A percentile compares a stretch with the other conserved stretches of the same genome.
These are phyloP conservation scores for Rossbeevera mucosa DNA, from an alignment of 768 basidiomycete species.

Conservation along the genomic window DNA sequence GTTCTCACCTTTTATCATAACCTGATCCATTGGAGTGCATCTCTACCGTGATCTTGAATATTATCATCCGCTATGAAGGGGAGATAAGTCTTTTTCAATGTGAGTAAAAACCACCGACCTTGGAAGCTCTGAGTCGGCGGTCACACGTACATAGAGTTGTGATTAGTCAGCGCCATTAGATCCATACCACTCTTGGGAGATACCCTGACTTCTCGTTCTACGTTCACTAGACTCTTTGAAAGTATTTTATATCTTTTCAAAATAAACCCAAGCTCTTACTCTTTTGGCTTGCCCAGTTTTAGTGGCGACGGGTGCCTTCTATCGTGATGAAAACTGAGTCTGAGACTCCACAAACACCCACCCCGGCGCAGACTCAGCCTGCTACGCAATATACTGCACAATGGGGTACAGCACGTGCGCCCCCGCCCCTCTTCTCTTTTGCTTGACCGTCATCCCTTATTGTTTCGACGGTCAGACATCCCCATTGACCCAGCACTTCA, in stretches of 20 bases:
- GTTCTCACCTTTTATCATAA: too few species aligned
- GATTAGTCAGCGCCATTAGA: too few species aligned
- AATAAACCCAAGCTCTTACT: not conserved
- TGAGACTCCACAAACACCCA: conserved; percentile 32
- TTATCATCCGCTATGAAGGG: not conserved
- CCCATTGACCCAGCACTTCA: conserved; percentile 68
- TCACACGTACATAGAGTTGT: too few species aligned
- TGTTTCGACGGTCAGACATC: conserved; percentile 40
- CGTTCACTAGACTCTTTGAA: not conserved
- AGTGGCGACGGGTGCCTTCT: not conserved
- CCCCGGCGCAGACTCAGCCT: conserved; percentile 29
- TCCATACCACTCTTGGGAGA: too few species aligned
- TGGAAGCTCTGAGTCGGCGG: conserved; percentile 17
- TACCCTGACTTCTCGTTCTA: not conserved
- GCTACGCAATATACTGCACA: conserved; percentile 34
- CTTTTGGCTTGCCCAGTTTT: not conserved
- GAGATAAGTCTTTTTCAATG: not conserved
- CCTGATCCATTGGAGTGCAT: too few species aligned
- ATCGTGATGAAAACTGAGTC: conserved; percentile 41
- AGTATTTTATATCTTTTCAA: not conserved
- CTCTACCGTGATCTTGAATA: not conserved
- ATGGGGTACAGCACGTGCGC: conserved; percentile 38
- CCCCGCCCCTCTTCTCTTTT: not conserved
- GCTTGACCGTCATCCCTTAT: not conserved
- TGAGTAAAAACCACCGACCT: not conserved